Conservation (phyloP, 2,329 filamentous ascomycete species). For the Didymellaceae sp. region DNA sequence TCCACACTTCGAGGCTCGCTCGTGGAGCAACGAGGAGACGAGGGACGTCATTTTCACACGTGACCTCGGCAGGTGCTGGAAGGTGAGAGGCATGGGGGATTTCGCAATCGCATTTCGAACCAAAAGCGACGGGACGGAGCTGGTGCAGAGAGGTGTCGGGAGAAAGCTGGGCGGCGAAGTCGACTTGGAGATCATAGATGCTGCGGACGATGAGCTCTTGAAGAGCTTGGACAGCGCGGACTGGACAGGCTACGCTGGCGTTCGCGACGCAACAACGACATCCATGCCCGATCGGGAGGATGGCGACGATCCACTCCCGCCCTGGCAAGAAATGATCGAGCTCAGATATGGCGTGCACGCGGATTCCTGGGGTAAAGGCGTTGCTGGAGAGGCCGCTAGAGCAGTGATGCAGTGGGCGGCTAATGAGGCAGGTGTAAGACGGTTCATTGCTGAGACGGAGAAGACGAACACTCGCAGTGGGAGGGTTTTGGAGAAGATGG, state of each 20-base stretch:
- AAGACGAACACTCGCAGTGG: constrained; percentile 28
- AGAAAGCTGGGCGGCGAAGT: neutral
- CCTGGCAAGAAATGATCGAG: constrained; percentile 27
- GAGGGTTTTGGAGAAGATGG: constrained; percentile 35
- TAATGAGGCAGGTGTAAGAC: constrained; percentile 15
- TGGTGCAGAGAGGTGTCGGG: neutral
- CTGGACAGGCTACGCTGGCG: constrained; percentile 30
- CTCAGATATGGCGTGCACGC: constrained; percentile 24
- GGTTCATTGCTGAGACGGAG: constrained; percentile 35
- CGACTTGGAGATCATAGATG: neutral
- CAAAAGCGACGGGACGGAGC: neutral
- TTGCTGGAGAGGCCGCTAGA: constrained; percentile 25
- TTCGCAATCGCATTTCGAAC: constrained; percentile 21
- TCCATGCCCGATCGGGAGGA: constrained; percentile 19
- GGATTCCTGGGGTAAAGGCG: constrained; percentile 22
- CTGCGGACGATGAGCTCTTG: neutral
- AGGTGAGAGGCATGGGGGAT: constrained; percentile 19
- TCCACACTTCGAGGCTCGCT: constrained; percentile 8
- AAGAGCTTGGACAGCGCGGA: neutral
- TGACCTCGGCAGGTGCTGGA: constrained; percentile 23
- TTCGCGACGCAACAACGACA: constrained; percentile 25
- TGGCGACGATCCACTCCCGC: constrained; percentile 18
- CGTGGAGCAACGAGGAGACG: constrained; percentile 19
- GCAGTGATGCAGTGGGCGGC: constrained; percentile 27
- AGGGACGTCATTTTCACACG: constrained; percentile 15